Conservation (phyloP, 192 early-diverging fungal species). For the Dissophora globulifera region DNA sequence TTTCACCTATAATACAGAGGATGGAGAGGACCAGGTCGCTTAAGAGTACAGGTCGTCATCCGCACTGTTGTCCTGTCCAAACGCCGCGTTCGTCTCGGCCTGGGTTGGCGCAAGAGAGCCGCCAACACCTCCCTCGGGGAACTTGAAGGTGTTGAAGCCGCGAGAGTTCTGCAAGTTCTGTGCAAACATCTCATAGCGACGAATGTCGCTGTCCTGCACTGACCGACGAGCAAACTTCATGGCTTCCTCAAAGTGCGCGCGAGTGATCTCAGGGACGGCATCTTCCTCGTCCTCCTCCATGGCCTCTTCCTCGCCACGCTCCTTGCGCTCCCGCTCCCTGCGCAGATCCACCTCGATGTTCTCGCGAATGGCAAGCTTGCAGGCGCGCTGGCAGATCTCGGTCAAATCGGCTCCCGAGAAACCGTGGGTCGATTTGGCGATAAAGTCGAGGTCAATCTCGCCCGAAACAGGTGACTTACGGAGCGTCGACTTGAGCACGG, state of each 20-base stretch:
- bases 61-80: slow-evolving; percentile 68
- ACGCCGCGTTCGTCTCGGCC: slow-evolving; percentile 59
- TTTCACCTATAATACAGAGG: no score
- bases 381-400: slow-evolving; percentile 98
- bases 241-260: slow-evolving; percentile 98
- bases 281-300: slow-evolving; percentile 89
- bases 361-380: slow-evolving; percentile 97
- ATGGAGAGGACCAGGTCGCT: slow-evolving; percentile 5
- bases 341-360: slow-evolving; percentile 90
- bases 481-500: slow-evolving; percentile 86
- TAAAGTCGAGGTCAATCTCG: slow-evolving; percentile 82
- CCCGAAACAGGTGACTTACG: slow-evolving; percentile 92
- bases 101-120: slow-evolving; percentile 52
- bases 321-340: slow-evolving; percentile 77
- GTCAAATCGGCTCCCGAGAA: slow-evolving; percentile 99
- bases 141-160: slow-evolving; percentile 97
- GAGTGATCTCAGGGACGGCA: slow-evolving; percentile 90
- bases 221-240: slow-evolving; percentile 97
- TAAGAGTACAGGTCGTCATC: slow-evolving; percentile 90
- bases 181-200: slow-evolving; percentile 99
- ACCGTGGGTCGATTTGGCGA: slow-evolving; percentile 91
- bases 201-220: slow-evolving; percentile 95
- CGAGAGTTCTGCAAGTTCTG: slow-evolving; percentile 96
- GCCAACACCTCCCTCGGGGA: slow-evolving; percentile 78
- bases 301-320: slow-evolving; percentile 78